Conservation (phyloP, 2,329 filamentous ascomycete genomes). For the Botryosphaeria dothidea region DNA sequence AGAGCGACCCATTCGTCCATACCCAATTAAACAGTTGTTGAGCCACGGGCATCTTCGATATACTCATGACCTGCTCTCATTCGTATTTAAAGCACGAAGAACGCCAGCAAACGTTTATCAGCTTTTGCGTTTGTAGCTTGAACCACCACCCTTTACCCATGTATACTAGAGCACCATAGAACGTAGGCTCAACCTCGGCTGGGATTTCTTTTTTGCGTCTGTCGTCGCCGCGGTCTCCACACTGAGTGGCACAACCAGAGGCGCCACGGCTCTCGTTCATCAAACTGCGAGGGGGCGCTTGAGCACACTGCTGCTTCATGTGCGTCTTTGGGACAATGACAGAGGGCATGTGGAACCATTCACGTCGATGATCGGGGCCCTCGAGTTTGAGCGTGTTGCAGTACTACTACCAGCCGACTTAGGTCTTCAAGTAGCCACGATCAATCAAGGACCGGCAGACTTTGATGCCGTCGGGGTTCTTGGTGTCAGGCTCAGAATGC, state of each 20-base stretch:
- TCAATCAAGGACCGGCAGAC: no score
- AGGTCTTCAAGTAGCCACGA: conserved; percentile 99
- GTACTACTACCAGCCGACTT: conserved; percentile 77
- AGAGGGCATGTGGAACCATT: conserved; percentile 99
- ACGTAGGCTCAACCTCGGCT: conserved; percentile 44
- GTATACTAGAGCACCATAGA: conserved; percentile 41
- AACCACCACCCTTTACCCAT: no score
- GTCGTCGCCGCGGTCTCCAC: conserved; percentile 70
- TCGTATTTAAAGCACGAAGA: no score
- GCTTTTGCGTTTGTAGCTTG: no score
- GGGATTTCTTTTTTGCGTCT: conserved; percentile 39
- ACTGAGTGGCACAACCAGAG: conserved; percentile 50
- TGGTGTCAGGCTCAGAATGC: no score
- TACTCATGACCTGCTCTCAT: no score
- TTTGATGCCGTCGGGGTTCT: no score
- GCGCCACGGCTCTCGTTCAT: conserved; percentile 48
- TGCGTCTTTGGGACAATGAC: conserved; percentile 99
- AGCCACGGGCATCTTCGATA: no score
- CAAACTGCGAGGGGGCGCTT: conserved; percentile 97
- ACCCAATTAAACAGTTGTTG: no score
- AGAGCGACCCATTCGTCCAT: no score
- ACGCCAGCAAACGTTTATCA: no score
- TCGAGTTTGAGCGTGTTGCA: conserved; percentile 99
- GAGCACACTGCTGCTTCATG: conserved; percentile 99
- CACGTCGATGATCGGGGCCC: conserved; percentile 99